A percentile compares a stretch with the other conserved stretches of the same genome.
phyloP scores from a whole-genome alignment of 768 basidiomycete species.

The Mrakia hoshinonis region DNA sequence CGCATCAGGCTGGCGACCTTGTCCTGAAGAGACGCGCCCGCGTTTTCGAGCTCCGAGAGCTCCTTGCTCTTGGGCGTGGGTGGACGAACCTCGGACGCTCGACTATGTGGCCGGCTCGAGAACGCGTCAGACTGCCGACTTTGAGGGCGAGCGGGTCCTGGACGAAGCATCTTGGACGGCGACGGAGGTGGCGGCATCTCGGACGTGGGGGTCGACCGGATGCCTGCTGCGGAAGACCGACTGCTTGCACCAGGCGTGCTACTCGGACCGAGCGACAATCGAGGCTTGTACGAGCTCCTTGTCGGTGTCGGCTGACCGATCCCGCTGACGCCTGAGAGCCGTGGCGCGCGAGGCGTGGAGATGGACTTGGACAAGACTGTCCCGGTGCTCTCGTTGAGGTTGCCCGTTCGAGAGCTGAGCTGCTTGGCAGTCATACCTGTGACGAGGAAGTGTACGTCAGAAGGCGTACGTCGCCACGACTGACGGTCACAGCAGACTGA shows the following conservation, averaged over 20 bases:
- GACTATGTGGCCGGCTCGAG: background rate
- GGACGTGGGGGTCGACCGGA: constrained; percentile 8
- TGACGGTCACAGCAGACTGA: background rate
- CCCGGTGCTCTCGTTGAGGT: background rate
- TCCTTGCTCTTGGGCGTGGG: constrained; percentile 28
- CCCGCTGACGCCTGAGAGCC: constrained; percentile 7
- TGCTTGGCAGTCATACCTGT: constrained; percentile 71
- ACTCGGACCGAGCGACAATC: constrained; percentile 5
- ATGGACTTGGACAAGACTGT: constrained; percentile 7
- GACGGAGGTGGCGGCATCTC: constrained; percentile 27
- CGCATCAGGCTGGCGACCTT: constrained; percentile 47
- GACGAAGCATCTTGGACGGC: constrained; percentile 11
- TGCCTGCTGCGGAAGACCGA: constrained; percentile 17
- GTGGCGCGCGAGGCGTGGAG: constrained; percentile 12
- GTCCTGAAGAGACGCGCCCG: constrained; percentile 48
- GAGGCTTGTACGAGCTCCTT: constrained; percentile 7
- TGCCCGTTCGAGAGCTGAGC: constrained; percentile 45
- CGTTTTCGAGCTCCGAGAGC: constrained; percentile 30
- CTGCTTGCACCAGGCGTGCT: constrained; percentile 8
- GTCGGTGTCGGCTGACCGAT: constrained; percentile 21
- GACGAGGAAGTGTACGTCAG: background rate
- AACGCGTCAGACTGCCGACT: constrained; percentile 23
- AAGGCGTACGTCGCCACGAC: background rate
- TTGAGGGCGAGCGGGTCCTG: background rate
- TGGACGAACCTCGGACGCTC: constrained; percentile 9